These are phyloP conservation scores for Tympanopsis confertula DNA, from an alignment of 2,329 filamentous ascomycete genomes.

Conservation along the genomic window DNA sequence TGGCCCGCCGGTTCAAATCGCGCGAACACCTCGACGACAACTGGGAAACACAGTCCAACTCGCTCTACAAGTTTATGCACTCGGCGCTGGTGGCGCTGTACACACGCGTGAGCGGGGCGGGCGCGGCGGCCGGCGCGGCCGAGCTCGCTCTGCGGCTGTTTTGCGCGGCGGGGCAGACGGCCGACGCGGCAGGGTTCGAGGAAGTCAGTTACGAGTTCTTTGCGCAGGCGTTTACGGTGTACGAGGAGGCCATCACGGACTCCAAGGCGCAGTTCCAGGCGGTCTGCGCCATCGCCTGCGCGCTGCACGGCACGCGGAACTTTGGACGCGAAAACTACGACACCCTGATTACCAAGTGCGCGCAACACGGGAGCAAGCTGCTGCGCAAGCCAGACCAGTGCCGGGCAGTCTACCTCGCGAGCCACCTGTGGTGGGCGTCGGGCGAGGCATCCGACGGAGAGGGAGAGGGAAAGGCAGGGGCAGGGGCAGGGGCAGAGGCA, in stretches of 20 bases:
- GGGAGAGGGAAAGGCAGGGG: slow-evolving; percentile 65
- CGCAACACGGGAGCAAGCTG: slow-evolving; percentile 89
- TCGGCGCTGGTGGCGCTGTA: slow-evolving; percentile 78
- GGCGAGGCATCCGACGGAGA: slow-evolving; percentile 63
- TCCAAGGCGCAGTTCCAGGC: slow-evolving; percentile 96
- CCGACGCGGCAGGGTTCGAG: slow-evolving; percentile 82
- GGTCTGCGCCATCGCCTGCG: slow-evolving; percentile 84
- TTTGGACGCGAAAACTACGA: slow-evolving; percentile 98
- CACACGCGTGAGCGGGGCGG: slow-evolving; percentile 58
- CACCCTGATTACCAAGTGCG: slow-evolving; percentile 94
- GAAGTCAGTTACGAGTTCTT: slow-evolving; percentile 98
- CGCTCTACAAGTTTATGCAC: slow-evolving; percentile 92
- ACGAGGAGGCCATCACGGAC: slow-evolving; percentile 91
- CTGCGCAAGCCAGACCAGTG: slow-evolving; percentile 98
- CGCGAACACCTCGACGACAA: slow-evolving; percentile 45
- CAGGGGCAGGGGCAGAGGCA: slow-evolving; percentile 3
- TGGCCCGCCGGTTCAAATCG: neutral
- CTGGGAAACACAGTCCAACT: slow-evolving; percentile 62
- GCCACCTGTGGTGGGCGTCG: slow-evolving; percentile 95
- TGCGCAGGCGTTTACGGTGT: slow-evolving; percentile 93
- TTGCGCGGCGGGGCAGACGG: slow-evolving; percentile 81
- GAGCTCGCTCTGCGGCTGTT: slow-evolving; percentile 85
- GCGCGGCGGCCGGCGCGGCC: slow-evolving; percentile 31
- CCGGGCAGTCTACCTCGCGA: slow-evolving; percentile 88
- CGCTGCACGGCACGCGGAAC: slow-evolving; percentile 75